Conservation (phyloP, 2,329 filamentous ascomycete genomes). For the Trichoderma sp. region DNA sequence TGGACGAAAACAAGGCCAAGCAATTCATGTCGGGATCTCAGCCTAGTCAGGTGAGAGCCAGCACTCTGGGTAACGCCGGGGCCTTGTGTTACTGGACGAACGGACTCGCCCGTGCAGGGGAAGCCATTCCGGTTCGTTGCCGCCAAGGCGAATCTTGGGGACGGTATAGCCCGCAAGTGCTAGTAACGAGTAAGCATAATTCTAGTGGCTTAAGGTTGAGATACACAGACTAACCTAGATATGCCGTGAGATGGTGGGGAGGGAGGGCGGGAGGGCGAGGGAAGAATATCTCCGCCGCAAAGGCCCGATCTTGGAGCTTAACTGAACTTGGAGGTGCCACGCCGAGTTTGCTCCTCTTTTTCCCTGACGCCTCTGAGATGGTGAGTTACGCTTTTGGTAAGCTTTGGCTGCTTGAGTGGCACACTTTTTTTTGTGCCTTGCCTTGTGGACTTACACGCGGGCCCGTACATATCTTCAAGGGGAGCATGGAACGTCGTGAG, state of each 20-base stretch:
- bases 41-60: neutral
- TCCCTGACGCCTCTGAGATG: neutral
- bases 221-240: neutral
- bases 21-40: neutral
- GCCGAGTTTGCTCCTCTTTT: neutral
- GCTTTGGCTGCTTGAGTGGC: neutral
- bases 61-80: neutral
- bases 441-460: neutral
- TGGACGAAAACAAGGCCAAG: neutral
- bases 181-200: slow-evolving; percentile 12
- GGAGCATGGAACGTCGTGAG: neutral
- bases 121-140: slow-evolving; percentile 2
- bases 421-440: neutral
- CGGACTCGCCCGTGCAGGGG: neutral
- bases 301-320: neutral
- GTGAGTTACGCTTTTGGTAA: neutral
- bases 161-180: neutral
- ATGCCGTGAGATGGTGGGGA: neutral
- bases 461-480: neutral
- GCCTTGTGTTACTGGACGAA: neutral
- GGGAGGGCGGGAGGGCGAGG: neutral
- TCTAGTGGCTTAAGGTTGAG: neutral
- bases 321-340: neutral
- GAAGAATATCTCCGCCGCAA: neutral
- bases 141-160: neutral